phyloP scores from a whole-genome alignment of 2,329 filamentous ascomycete genomes.

The Aaosphaeria pasadenensis region DNA sequence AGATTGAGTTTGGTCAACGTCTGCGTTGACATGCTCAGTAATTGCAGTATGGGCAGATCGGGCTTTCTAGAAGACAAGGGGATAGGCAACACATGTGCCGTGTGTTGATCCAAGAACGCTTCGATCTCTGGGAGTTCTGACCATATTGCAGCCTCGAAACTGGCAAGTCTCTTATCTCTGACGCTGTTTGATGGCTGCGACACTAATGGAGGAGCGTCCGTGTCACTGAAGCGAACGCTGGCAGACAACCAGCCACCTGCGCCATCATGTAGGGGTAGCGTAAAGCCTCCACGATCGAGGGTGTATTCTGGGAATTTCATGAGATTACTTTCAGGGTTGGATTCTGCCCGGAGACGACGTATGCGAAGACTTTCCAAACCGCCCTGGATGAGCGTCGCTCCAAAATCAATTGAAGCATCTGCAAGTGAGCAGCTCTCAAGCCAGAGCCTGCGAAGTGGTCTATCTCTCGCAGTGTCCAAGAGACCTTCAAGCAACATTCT shows the following conservation, averaged over 20 bases:
- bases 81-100: slow-evolving; percentile 1
- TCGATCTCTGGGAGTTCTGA: slow-evolving; percentile 19
- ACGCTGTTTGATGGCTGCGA: too few relatives aligned
- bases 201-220: slow-evolving; percentile 1
- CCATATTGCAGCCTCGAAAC: slow-evolving; percentile 26
- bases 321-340: slow-evolving; percentile 1
- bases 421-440: slow-evolving; percentile 43
- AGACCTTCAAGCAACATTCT: slow-evolving; percentile 40
- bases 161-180: too few relatives aligned
- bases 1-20: slow-evolving; percentile 27
- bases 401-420: slow-evolving; percentile 17
- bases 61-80: slow-evolving; percentile 2
- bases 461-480: slow-evolving; percentile 30
- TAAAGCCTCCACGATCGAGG: slow-evolving; percentile 28
- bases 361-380: slow-evolving; percentile 43
- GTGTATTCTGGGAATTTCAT: slow-evolving; percentile 21
- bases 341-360: slow-evolving; percentile 36
- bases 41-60: slow-evolving; percentile 11
- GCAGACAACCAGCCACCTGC: slow-evolving; percentile 28
- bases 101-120: too few relatives aligned
- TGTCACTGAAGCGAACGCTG: slow-evolving; percentile 19
- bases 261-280: slow-evolving; percentile 25
- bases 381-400: slow-evolving; percentile 16
- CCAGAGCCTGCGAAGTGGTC: slow-evolving; percentile 42
- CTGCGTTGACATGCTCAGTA: slow-evolving; percentile 16